These are phyloP conservation scores for Globisporangium nunn DNA, from an alignment of 352 stramenopile genomes.

Conservation along the genomic window DNA sequence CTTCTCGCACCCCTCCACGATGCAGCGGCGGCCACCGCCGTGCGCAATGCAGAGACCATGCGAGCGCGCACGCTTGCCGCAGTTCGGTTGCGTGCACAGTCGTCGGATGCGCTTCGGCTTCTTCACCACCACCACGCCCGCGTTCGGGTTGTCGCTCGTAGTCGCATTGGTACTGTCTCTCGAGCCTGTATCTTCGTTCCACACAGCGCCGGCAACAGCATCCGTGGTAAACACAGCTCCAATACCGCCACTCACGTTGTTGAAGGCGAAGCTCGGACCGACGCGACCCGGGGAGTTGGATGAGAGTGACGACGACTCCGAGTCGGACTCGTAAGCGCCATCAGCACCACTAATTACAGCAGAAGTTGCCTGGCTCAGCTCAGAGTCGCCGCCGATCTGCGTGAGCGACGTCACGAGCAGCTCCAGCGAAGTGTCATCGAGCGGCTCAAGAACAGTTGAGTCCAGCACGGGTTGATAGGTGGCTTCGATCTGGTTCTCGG, in stretches of 20 bases:
- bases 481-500: no score
- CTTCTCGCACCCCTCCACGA: constrained; percentile 68
- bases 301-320: no score
- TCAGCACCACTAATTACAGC: no score
- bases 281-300: no score
- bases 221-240: no score
- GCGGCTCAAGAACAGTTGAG: constrained; percentile 2
- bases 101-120: constrained; percentile 12
- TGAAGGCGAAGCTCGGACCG: no score
- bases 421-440: constrained; percentile 9
- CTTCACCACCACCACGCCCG: not conserved
- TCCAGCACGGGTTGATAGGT: constrained; percentile 8
- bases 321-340: no score
- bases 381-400: constrained; percentile 4
- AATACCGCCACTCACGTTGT: no score
- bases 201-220: no score
- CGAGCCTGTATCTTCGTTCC: no score
- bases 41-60: constrained; percentile 68
- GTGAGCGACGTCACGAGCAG: constrained; percentile 8
- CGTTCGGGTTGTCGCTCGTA: not conserved
- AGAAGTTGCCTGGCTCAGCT: not conserved
- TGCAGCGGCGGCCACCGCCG: constrained; percentile 66
- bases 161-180: not conserved
- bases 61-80: constrained; percentile 23
- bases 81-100: constrained; percentile 17